Base-by-base conservation (phyloP, 1,139 yeast genomes). In the Yamadazyma diospyri region DNA sequence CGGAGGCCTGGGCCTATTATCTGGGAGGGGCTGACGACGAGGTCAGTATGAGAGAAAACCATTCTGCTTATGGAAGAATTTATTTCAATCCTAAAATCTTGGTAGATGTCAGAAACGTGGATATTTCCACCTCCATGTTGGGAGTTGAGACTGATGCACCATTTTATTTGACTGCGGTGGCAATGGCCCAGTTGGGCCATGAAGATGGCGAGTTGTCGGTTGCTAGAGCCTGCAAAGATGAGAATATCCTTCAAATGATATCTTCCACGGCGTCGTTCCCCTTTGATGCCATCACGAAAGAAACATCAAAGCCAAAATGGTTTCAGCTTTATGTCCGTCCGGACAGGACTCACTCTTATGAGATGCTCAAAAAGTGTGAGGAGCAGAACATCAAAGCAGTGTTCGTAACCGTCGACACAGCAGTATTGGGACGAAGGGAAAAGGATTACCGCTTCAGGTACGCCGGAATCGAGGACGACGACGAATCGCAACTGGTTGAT, bases 11-110 rank as follows among this genome's bases (percentile, higher is more conserved):
- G 87, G 87, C 87, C 6, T 87, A 87, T 57, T 87, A 84, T 55
- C 79, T 89, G 2, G 78, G 87, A 19, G 96, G 88, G 10, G 70
- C 92, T n/a, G 95, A 86, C 52, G 95, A 87, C 55, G 95, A 87
- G 59, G 73, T 87, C 42, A 69, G 94, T 2, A 56, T 83, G 56
- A 72, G 95, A 43, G 95, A 86, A 52, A 87, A 87, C 61, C 94
- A 85, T 51, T 67, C 77, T 39, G 89, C 94, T 2, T 87, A 72
- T 59, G 89, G 81, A 46, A 69, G 94, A 36, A 72, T 86, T 34
- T 86, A 81, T 63, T 86, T 87, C 67, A 77, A 80, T 40, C 95
- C 96, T 16, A 69, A 72, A 35, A 68, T 85, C 10, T 64, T 86
- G 36, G 82, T 83, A 5, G 84, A 83, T 48, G 88, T 78, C 13